Base-by-base conservation (phyloP, 2,329 filamentous ascomycete species). In the Fusarium miscanthi region DNA sequence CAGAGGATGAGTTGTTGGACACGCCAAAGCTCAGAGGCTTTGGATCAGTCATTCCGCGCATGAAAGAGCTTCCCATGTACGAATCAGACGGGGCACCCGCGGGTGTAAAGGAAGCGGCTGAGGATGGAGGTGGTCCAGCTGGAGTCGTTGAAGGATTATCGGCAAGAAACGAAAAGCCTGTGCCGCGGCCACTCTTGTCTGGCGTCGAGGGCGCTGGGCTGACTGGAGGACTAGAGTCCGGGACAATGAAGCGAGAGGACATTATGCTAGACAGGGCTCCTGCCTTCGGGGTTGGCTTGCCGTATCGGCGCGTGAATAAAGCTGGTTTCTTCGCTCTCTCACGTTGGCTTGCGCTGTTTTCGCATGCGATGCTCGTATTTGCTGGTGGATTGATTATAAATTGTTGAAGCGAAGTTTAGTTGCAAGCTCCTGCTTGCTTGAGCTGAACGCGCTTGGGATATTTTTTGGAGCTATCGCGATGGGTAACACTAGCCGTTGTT, bases 51-150 rank as follows among this genome's bases (percentile, higher is more conserved):
- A 81, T 80, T 46, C 80, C 84, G 52, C 83, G 83, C 80, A 87
- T 81, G 59, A 88, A 84, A 41, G 87, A 89, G 79, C 87, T 88
- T 62, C 87, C 85, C 41, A 89, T 79, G 74, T 84, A 89, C 17
- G 86, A 86, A 35, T 84, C 86, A 27, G 88, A 87, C 1, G 88
- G 88, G 21, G 87, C 87, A 62, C 88, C 88, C 21, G 84, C 83
- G 3, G 88, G 87, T 3, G 87, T 89, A 79, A 89, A 89, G 46
- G 87, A 88, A 8, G 84, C 84, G 13, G 84, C 83, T 12, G 87
- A 86, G 33, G 87, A 87, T 21, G 87, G 86, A 14, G 87, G 86
- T 33, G 84, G 84, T 0, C 84, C 87, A 23, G 84, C 85, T 9
- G 88, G 87, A 4, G 87, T 89, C 5, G 86, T 88, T 41, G 87